Evolutionary conservation across 2,329 filamentous ascomycete species (phyloP).

Genomic region (Fusarium floridanum): DNA sequence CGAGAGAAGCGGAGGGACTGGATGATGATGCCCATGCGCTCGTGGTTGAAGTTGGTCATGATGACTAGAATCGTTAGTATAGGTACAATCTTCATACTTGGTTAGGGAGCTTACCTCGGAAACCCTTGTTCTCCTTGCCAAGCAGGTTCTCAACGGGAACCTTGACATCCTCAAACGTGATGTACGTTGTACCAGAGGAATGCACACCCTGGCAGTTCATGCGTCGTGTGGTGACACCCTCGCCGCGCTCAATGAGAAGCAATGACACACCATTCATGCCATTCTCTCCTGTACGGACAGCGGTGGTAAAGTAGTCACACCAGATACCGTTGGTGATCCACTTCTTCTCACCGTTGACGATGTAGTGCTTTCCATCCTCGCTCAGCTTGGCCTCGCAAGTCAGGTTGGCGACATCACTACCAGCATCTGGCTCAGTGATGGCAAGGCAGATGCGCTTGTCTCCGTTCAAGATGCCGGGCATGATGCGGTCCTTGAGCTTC

Average conservation of each 20-base stretch:
- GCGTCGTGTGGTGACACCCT: conserved; percentile 89
- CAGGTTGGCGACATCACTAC: conserved; percentile 93
- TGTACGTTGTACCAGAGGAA: conserved; percentile 85
- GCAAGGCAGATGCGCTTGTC: conserved; percentile 98
- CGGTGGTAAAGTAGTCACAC: conserved; percentile 97
- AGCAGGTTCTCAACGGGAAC: conserved; percentile 99
- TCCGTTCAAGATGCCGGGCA: conserved; percentile 88
- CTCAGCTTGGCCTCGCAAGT: conserved; percentile 95
- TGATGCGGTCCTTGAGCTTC: conserved; percentile 84
- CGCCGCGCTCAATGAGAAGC: conserved; percentile 90
- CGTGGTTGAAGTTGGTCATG: conserved; percentile 99
- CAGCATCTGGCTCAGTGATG: conserved; percentile 96
- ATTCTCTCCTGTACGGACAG: conserved; percentile 86
- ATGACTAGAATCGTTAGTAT: conserved; percentile 70
- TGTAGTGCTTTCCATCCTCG: conserved; percentile 98
- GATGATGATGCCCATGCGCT: conserved; percentile 98
- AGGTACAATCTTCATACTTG: not conserved
- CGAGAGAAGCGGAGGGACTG: conserved; percentile 95
- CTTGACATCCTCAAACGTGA: conserved; percentile 99
- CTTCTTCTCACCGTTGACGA: conserved; percentile 99
- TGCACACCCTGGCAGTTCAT: conserved; percentile 99
- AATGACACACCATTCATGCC: conserved; percentile 96
- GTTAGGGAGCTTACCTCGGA: conserved; percentile 71
- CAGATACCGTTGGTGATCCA: conserved; percentile 99
- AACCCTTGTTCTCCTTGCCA: conserved; percentile 97